phyloP scores from a whole-genome alignment of 345 rosid species.

The Eutrema heterophyllum region DNA sequence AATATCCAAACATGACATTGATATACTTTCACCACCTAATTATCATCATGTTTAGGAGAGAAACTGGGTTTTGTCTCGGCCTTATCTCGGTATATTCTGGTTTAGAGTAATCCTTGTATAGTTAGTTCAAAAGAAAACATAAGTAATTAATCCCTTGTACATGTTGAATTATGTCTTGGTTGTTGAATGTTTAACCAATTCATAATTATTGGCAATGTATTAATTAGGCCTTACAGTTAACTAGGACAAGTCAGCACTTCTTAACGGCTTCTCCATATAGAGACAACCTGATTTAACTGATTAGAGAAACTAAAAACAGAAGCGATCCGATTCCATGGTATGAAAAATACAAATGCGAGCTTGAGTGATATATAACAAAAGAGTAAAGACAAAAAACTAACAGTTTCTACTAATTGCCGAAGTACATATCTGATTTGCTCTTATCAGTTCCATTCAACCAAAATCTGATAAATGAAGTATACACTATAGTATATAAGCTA shows the following conservation, averaged over 20 bases:
- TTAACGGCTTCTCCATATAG: not conserved
- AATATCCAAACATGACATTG: no score
- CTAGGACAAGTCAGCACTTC: not conserved
- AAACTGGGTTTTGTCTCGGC: slow-evolving; percentile 32
- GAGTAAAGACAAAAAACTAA: slow-evolving; percentile 7
- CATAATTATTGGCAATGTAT: no score
- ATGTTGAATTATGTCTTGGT: not conserved
- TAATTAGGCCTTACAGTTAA: not conserved
- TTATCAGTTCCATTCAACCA: slow-evolving; percentile 17
- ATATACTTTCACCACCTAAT: no score
- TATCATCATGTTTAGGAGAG: slow-evolving; percentile 41
- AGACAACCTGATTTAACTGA: not conserved
- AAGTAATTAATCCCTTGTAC: not conserved
- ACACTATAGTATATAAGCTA: slow-evolving; percentile 25
- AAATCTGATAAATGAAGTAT: slow-evolving; percentile 26
- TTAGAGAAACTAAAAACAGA: not conserved
- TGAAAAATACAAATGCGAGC: slow-evolving; percentile 5
- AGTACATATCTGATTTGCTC: slow-evolving; percentile 13
- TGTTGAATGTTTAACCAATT: not conserved
- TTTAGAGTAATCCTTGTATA: no score
- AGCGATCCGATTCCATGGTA: not conserved
- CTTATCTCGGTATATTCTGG: slow-evolving; percentile 23
- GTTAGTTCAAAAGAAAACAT: no score
- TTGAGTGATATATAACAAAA: not conserved
- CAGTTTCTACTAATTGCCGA: slow-evolving; percentile 2